These are phyloP conservation scores for Boletus coccyginus DNA, from an alignment of 768 basidiomycete genomes.

Conservation along the genomic window DNA sequence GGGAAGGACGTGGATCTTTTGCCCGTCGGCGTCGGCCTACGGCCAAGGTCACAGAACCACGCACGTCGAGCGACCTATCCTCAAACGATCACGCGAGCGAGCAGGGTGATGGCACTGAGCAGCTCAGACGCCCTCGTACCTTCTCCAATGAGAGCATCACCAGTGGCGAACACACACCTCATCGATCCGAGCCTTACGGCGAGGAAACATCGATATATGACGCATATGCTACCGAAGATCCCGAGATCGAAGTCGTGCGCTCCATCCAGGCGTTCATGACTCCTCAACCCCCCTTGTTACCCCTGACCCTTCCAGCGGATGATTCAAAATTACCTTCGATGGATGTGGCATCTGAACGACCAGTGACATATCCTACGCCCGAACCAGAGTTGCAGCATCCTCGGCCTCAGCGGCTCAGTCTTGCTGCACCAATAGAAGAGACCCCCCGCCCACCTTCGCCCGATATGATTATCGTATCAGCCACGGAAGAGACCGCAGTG, in stretches of 20 bases:
- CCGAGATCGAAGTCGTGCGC: slow-evolving; percentile 37
- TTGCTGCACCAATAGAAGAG: slow-evolving; percentile 28
- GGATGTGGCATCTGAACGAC: slow-evolving; percentile 20
- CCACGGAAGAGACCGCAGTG: slow-evolving; percentile 27
- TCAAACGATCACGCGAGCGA: slow-evolving; percentile 53
- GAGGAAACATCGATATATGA: slow-evolving; percentile 85
- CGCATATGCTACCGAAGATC: slow-evolving; percentile 65
- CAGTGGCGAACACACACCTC: slow-evolving; percentile 39
- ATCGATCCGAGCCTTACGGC: slow-evolving; percentile 70
- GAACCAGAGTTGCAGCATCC: slow-evolving; percentile 59
- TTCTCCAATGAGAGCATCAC: slow-evolving; percentile 36
- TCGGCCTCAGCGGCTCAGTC: slow-evolving; percentile 53
- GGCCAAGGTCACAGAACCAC: slow-evolving; percentile 37
- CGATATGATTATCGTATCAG: slow-evolving; percentile 31
- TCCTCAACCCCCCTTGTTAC: slow-evolving; percentile 20
- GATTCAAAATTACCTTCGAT: slow-evolving; percentile 1
- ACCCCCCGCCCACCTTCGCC: slow-evolving; percentile 65
- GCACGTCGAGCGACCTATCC: slow-evolving; percentile 69
- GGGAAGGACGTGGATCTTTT: slow-evolving; percentile 79
- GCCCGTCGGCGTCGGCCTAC: slow-evolving; percentile 30
- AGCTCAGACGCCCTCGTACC: slow-evolving; percentile 34
- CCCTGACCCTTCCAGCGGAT: slow-evolving; percentile 24
- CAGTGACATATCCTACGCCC: slow-evolving; percentile 35
- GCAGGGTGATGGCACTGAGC: slow-evolving; percentile 53
- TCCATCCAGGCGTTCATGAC: slow-evolving; percentile 20